Evolutionary conservation across 1,284 basidiomycete species (phyloP), one percentile per base, ranked within the genome.

Genomic region (Malassezia brasiliensis): DNA sequence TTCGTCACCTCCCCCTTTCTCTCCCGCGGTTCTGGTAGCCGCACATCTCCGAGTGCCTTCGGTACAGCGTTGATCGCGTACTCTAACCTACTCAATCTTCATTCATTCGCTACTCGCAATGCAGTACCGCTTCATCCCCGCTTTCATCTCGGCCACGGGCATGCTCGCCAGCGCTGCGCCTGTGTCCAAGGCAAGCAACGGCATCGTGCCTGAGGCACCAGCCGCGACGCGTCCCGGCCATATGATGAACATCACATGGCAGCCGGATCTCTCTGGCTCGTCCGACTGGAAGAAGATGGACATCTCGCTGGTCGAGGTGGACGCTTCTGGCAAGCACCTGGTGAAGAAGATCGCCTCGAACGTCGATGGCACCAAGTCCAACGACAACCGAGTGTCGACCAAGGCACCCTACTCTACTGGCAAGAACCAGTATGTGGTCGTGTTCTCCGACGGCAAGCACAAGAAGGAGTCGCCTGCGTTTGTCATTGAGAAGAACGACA

Each of bases 61-160:
- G 50, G 54, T 46, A 40, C 25, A 47, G 54, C 55, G 55, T 57
- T 57, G 55, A 57, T 39, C 55, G 55, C 50, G 34, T 42, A 52
- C 49, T 42, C 41, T 19, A 9, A 45, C 12, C 42, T 37, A 32
- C 14, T 32, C 7, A 22, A 34, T 44, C 40, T 20, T 40, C 47
- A 28, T 50, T 56, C 30, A 15, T 44, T 20, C 30, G n/a, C 22
- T 39, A 39, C 41, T 40, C 36, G 15, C 31, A 5, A 57, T 57
- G 55, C 55, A 57, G 55, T 57, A 57, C 51, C 40, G 50, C 39
- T 35, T 48, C 34, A 51, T 57, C 30, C 55, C 55, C 30, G 50
- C 55, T 25, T 25, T 57, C 31, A 31, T 57, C 38, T 42, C 55
- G n/a, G 55, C 55, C 42, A 45, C 54, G 10, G 50, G 50, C 44